Evolutionary conservation across 192 early-diverging fungal genomes (phyloP), one percentile per base, ranked within the genome.

Genomic region (Coemansia javaensis): DNA sequence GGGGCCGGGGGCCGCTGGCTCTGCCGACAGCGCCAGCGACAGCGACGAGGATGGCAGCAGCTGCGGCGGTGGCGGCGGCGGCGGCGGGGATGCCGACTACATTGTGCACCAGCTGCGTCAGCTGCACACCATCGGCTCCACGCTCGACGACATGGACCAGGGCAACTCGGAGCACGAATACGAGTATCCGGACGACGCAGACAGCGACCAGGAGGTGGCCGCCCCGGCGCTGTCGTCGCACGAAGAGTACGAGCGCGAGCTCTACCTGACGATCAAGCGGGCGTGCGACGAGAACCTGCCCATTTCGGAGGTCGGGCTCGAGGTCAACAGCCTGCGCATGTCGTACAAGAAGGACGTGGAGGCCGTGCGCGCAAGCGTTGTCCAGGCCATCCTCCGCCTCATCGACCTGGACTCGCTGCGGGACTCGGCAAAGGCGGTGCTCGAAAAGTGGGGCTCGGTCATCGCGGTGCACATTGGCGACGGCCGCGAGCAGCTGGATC

Each of bases 271-370:
- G 0, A 67, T 95, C 37, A 83, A 88, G 25, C 79, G 91, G 11
- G 89, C 91, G 7, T 82, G 94, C 49, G 75, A 68, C 16, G 90
- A 93, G 40, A 67, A 79, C 35, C 89, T 92, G 58, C 53, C 67
- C 6, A 75, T 88, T 12, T 85, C 88, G 18, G 83, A 82, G 47
- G 80, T 91, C 9, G 78, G 77, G 7, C 64, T 94, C 10, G 94
- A 98, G 74, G 71, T 97, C 13, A 93, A 88, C 44, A 85, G 86
- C 5, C 69, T 93, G 39, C 88, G 91, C 34, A 85, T 97, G 82
- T 83, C 90, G 16, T 82, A 82, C 44, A 86, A 95, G 66, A 83
- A 85, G 14, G 81, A 80, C 10, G 90, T 87, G 52, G 71, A 83
- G 25, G 87, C 92, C 62, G 76, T 95, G 54, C 80, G 90, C 7